Percentiles rank a stretch among this genome's conserved stretches.
These are phyloP conservation scores for Canavalia gladiata DNA, from an alignment of 306 rosid genomes.

Conservation along the genomic window DNA sequence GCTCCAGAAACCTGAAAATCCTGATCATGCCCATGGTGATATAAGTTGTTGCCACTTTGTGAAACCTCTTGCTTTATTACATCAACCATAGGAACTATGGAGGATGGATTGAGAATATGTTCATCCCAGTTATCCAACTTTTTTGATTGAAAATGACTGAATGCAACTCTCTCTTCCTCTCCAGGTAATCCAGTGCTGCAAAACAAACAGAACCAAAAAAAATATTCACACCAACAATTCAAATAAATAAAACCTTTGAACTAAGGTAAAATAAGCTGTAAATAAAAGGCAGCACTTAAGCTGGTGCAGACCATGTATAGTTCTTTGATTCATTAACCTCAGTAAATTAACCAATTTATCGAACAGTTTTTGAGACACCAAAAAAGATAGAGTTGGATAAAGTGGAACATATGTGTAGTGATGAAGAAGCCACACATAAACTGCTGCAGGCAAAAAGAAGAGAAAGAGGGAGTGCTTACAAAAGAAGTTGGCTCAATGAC, in stretches of 20 bases:
- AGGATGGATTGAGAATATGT: slow-evolving; percentile 52
- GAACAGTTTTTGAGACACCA: slow-evolving; percentile 17
- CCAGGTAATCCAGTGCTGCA: slow-evolving; percentile 72
- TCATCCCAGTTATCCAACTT: slow-evolving; percentile 70
- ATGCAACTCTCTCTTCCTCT: slow-evolving; percentile 65
- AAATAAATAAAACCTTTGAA: not conserved
- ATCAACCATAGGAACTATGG: slow-evolving; percentile 51
- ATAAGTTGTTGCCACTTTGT: slow-evolving; percentile 56
- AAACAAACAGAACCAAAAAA: slow-evolving; percentile 31
- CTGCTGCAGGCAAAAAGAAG: not conserved
- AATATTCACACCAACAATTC: not conserved
- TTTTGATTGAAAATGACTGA: slow-evolving; percentile 60
- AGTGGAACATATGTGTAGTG: not conserved
- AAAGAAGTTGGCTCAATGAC: slow-evolving; percentile 80
- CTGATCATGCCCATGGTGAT: slow-evolving; percentile 51
- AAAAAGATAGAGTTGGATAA: not conserved
- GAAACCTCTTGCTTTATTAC: slow-evolving; percentile 72
- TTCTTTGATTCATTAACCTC: too few relatives aligned
- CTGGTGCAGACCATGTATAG: not conserved
- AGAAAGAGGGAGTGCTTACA: slow-evolving; percentile 55
- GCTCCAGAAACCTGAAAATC: slow-evolving; percentile 57
- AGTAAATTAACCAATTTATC: not conserved
- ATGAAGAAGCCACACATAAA: not conserved
- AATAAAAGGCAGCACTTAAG: not conserved
- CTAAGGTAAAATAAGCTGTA: not conserved